Percentiles rank a stretch among this genome's conserved stretches.
Evolutionary conservation across 345 rosid genomes (phyloP).

Genomic region (Lenwebbia sp.): DNA sequence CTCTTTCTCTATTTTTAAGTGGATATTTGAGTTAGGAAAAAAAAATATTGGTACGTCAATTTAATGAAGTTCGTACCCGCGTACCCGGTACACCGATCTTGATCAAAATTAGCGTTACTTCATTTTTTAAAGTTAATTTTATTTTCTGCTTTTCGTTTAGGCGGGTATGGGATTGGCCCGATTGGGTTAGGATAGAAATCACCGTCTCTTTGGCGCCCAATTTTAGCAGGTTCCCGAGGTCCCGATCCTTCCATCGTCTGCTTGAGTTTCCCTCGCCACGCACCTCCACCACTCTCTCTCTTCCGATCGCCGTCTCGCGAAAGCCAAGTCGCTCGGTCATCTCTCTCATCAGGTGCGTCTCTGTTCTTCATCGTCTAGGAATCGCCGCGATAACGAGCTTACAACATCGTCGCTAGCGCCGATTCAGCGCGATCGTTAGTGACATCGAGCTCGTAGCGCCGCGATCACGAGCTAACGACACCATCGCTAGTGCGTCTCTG

Average conservation of each 20-base stretch:
- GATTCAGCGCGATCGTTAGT: neutral
- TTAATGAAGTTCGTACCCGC: too few species aligned
- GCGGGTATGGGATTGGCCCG: neutral
- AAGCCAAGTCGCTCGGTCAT: neutral
- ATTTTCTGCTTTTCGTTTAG: neutral
- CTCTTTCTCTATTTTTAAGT: too few species aligned
- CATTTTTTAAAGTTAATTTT: neutral
- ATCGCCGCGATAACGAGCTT: neutral
- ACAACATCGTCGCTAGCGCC: neutral
- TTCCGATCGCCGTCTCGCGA: neutral
- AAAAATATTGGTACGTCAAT: too few species aligned
- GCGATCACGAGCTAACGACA: neutral
- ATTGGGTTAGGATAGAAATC: neutral
- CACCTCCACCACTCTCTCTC: neutral
- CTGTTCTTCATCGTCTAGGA: neutral
- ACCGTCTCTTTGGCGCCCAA: neutral
- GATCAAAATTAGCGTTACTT: neutral
- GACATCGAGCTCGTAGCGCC: neutral
- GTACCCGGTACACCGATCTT: too few species aligned
- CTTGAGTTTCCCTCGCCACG: neutral
- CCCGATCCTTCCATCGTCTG: too few species aligned
- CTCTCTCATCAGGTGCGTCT: neutral
- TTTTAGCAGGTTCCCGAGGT: too few species aligned
- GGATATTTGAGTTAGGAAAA: too few species aligned
- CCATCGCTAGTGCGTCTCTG: neutral